A percentile compares a stretch with the other conserved stretches of the same genome.
These are phyloP conservation scores for Mycena vitilis DNA, from an alignment of 768 basidiomycete genomes.

Conservation along the genomic window DNA sequence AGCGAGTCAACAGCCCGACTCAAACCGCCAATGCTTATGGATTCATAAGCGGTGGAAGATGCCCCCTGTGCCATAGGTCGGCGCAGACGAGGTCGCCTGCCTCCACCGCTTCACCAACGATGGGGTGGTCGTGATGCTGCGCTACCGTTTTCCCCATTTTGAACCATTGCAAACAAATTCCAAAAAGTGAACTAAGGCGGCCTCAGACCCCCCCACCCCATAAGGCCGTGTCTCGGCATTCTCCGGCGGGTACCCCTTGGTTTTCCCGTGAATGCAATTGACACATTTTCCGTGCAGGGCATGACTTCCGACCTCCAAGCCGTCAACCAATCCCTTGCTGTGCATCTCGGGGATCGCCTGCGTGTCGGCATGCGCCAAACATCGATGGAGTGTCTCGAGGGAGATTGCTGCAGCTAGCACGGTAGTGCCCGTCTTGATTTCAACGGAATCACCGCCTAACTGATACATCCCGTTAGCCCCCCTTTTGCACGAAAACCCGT, in stretches of 20 bases:
- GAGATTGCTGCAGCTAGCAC: background rate
- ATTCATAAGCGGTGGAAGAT: too few species aligned
- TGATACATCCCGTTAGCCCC: background rate
- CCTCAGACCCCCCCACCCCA: too few species aligned
- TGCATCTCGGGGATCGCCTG: background rate
- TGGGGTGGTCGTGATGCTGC: background rate
- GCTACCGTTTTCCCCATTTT: background rate
- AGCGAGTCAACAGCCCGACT: too few species aligned
- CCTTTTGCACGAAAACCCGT: background rate
- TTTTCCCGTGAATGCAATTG: background rate
- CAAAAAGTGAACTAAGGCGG: too few species aligned
- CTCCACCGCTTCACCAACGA: background rate
- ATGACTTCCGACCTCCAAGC: background rate
- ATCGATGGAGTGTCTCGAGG: background rate
- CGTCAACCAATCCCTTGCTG: background rate
- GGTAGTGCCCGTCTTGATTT: background rate
- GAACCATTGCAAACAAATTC: too few species aligned
- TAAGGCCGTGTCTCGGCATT: too few species aligned
- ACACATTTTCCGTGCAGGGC: background rate
- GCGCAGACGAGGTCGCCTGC: background rate
- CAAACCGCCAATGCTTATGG: too few species aligned
- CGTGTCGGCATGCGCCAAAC: background rate
- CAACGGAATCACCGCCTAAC: background rate
- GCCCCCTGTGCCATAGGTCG: too few species aligned
- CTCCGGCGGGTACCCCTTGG: too few species aligned